Evolutionary conservation across 2,329 filamentous ascomycete genomes (phyloP), one percentile per base, ranked within the genome.

Genomic region (Botryotinia convoluta): DNA sequence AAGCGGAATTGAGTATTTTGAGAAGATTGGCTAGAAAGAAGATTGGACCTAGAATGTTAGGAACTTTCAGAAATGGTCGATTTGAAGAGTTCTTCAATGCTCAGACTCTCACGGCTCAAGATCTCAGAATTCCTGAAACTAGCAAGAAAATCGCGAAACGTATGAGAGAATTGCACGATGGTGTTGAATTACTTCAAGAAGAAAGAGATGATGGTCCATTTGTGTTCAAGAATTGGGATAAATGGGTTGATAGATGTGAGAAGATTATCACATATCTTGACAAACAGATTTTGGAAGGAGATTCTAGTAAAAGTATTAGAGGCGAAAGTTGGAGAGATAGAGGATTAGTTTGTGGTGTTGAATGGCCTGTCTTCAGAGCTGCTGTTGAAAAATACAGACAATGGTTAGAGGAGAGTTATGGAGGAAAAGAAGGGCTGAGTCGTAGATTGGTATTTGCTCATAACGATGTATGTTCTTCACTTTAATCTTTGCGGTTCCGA

Each of bases 1-100:
- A 98, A 73, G 92, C 92, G 37, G 96, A 99, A 81, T 86, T 99
- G 26, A 90, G 91, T 74, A 96, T 98, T 67, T 87, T 99, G 29
- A 89, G 92, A 74, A 91, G 96, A 60, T 87, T 99, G 45, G 94
- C 93, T 3, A 91, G 93, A 72, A 97, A 98, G 86, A 94, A 92
- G 78, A 99, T 99, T 76, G 96, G 96, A 4, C 96, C 96, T 8
- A 90, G 94, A 26, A 86, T 99, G 44, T 86, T 99, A 0, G 96
- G 96, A 1, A 98, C 94, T 0, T 99, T 99, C 82, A 89, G 87
- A 71, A 99, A 99, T 80, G 96, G 96, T 16, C 92, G 96, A 8
- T 99, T 99, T 77, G 96, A 99, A 83, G 92, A 99, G 81, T 98
- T 91, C 81, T 93, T 98, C 81, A 90, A 97, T 80, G 94, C 96